These are phyloP conservation scores for Quercus suber DNA, from an alignment of 306 rosid species.

Conservation along the genomic window DNA sequence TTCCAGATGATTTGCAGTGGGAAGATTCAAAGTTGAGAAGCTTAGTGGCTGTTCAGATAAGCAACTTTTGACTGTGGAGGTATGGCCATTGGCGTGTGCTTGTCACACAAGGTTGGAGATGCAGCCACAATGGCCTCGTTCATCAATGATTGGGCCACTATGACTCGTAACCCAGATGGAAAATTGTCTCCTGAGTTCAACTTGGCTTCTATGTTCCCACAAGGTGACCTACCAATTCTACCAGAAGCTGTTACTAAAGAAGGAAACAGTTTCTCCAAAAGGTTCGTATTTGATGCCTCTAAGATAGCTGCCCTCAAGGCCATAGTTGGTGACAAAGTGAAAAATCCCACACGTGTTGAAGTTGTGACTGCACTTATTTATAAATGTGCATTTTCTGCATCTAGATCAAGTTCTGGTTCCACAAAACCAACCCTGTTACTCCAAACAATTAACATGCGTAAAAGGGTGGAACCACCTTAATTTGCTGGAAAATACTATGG, in stretches of 20 bases:
- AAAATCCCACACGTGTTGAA: constrained; percentile 35
- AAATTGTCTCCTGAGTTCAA: constrained; percentile 1
- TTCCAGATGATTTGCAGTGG: constrained; percentile 36
- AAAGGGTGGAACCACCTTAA: constrained; percentile 31
- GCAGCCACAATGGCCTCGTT: constrained; percentile 31
- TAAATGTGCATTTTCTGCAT: constrained; percentile 17
- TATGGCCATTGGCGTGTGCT: constrained; percentile 31
- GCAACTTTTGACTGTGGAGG: constrained; percentile 45
- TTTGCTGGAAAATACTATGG: constrained; percentile 23
- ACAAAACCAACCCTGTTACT: neutral
- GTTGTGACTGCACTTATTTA: constrained; percentile 38
- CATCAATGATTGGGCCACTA: constrained; percentile 47
- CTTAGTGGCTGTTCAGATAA: constrained; percentile 39
- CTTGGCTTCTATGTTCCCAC: constrained; percentile 21
- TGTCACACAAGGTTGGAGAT: constrained; percentile 52
- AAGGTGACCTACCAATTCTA: neutral
- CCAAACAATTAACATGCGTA: constrained; percentile 26
- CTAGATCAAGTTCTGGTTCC: neutral
- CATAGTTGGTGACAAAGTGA: constrained; percentile 16
- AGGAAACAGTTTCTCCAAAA: constrained; percentile 1
- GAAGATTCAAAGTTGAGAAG: neutral
- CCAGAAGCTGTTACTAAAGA: neutral
- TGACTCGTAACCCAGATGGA: neutral
- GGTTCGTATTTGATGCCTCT: constrained; percentile 35
- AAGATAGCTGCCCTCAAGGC: constrained; percentile 32